These are phyloP conservation scores for Xylariales sp. DNA, from an alignment of 2,329 filamentous ascomycete species.

Conservation along the genomic window DNA sequence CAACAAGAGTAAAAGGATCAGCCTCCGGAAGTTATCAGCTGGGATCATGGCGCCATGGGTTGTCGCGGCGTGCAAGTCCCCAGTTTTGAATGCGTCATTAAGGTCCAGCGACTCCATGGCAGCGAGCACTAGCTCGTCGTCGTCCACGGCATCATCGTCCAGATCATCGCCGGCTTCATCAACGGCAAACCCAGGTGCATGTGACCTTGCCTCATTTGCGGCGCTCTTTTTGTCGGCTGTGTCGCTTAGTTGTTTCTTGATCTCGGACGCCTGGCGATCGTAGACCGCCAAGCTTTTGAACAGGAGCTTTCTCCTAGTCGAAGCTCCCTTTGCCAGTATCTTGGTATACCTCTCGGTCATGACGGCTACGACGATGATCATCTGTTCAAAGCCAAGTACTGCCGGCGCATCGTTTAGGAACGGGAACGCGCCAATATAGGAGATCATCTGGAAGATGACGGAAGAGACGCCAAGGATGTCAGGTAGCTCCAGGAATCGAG, in stretches of 20 bases:
- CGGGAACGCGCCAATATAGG: slow-evolving; percentile 68
- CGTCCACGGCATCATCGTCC: slow-evolving; percentile 41
- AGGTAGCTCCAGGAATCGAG: slow-evolving; percentile 68
- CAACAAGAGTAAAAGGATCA: slow-evolving; percentile 66
- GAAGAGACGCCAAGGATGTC: slow-evolving; percentile 63
- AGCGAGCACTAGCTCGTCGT: slow-evolving; percentile 62
- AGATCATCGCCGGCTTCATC: slow-evolving; percentile 39
- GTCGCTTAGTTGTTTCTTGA: slow-evolving; percentile 15
- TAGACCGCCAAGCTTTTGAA: slow-evolving; percentile 70
- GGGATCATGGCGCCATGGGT: slow-evolving; percentile 66
- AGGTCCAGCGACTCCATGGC: slow-evolving; percentile 65
- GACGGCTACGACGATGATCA: slow-evolving; percentile 69
- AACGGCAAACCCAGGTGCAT: slow-evolving; percentile 38
- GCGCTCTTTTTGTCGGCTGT: slow-evolving; percentile 9
- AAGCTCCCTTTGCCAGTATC: slow-evolving; percentile 54
- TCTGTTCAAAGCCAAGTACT: slow-evolving; percentile 63
- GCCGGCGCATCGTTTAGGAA: slow-evolving; percentile 67
- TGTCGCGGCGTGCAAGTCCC: slow-evolving; percentile 36
- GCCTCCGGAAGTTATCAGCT: slow-evolving; percentile 65
- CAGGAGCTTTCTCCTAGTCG: slow-evolving; percentile 58
- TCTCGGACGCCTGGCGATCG: slow-evolving; percentile 50
- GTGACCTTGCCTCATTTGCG: slow-evolving; percentile 10
- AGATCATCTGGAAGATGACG: slow-evolving; percentile 67
- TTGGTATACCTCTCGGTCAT: slow-evolving; percentile 65
- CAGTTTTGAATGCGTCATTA: slow-evolving; percentile 54